Conservation (phyloP, 257 asterid genomes). For the Fraxinus cuspidata region DNA sequence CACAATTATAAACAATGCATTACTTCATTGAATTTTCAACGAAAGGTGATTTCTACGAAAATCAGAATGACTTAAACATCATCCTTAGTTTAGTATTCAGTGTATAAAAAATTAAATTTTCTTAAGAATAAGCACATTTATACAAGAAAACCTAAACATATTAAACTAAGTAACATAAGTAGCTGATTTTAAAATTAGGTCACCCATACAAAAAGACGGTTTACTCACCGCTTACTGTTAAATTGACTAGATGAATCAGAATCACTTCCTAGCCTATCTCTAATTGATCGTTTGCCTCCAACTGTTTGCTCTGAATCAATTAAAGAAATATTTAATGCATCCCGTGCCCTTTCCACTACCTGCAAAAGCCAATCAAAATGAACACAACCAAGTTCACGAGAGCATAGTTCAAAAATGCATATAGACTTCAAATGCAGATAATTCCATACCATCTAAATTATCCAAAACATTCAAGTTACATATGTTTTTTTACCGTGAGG, state of each 20-base stretch:
- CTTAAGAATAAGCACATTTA: not conserved
- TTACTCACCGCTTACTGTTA: constrained; percentile 61
- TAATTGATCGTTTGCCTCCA: constrained; percentile 76
- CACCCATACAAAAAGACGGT: not conserved
- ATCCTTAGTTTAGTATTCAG: not conserved
- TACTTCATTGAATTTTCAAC: not conserved
- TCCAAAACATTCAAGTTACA: not conserved
- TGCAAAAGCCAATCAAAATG: constrained; percentile 25
- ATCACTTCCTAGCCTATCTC: constrained; percentile 76
- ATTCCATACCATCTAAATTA: constrained; percentile 11
- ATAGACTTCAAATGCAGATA: not conserved
- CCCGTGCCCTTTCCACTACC: constrained; percentile 77
- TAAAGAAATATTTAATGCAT: constrained; percentile 34
- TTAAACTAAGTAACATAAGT: constrained; percentile 3
- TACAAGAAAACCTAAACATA: not conserved
- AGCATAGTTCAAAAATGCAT: not conserved
- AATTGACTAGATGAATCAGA: constrained; percentile 48
- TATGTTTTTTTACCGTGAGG: not conserved
- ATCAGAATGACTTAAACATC: constrained; percentile 17
- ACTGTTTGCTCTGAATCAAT: constrained; percentile 37
- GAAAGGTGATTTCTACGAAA: constrained; percentile 1
- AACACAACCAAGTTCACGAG: not conserved
- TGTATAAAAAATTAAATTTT: not conserved
- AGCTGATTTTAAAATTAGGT: constrained; percentile 10
- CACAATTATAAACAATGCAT: not conserved